These are phyloP conservation scores for Glycine soja DNA, from an alignment of 306 rosid species.

Conservation along the genomic window DNA sequence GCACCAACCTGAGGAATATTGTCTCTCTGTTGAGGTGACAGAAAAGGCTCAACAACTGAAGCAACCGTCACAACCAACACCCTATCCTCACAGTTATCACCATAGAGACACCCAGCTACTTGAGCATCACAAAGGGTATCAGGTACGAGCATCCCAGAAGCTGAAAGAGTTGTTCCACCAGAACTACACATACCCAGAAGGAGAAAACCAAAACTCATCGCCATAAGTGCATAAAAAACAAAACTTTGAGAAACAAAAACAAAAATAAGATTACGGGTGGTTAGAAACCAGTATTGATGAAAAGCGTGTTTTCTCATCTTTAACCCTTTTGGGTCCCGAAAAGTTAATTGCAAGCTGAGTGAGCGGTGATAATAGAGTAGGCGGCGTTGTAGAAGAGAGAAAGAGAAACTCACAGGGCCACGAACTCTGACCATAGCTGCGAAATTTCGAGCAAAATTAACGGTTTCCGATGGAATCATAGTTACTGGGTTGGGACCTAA, in stretches of 20 bases:
- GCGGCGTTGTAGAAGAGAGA: constrained; percentile 7
- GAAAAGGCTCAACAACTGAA: constrained; percentile 90
- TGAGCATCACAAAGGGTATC: constrained; percentile 62
- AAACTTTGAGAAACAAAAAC: constrained; percentile 14
- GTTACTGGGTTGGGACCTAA: background rate
- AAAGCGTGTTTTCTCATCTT: constrained; percentile 94
- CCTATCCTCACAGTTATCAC: constrained; percentile 55
- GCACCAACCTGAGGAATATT: constrained; percentile 63
- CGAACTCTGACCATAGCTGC: constrained; percentile 86
- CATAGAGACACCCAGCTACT: constrained; percentile 58
- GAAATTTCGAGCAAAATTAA: constrained; percentile 73
- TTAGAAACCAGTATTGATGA: constrained; percentile 78
- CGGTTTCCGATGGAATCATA: constrained; percentile 71
- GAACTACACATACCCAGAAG: constrained; percentile 64
- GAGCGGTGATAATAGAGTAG: background rate
- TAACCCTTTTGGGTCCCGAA: constrained; percentile 94
- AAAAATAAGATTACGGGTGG: background rate
- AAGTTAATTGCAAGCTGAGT: constrained; percentile 29
- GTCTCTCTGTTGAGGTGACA: constrained; percentile 67
- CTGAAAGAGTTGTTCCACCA: constrained; percentile 90
- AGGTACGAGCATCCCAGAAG: constrained; percentile 91
- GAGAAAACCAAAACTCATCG: constrained; percentile 21
- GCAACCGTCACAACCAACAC: constrained; percentile 79
- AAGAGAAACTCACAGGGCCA: constrained; percentile 76
- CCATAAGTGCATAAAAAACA: constrained; percentile 1